These are phyloP conservation scores for Trichophyton verrucosum DNA, from an alignment of 2,329 filamentous ascomycete species.

Conservation along the genomic window DNA sequence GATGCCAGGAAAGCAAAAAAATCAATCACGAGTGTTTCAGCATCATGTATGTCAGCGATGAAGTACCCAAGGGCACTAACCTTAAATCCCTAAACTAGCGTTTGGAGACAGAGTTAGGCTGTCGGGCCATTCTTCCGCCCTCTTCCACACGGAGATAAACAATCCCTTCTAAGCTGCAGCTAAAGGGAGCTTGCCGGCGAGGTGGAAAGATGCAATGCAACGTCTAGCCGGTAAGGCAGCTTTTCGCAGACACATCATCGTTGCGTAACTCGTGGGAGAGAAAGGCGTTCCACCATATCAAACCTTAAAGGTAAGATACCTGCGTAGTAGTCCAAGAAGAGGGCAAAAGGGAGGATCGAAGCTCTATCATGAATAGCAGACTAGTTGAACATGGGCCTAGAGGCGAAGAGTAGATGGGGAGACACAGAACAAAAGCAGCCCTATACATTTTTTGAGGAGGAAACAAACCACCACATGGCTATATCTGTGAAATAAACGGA, in stretches of 20 bases:
- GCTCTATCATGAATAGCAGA: not conserved
- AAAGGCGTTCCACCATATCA: not conserved
- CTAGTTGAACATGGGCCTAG: not conserved
- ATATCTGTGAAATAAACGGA: not conserved
- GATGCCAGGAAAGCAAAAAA: too few relatives aligned
- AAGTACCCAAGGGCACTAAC: not conserved
- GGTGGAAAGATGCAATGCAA: too few relatives aligned
- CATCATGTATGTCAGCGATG: too few relatives aligned
- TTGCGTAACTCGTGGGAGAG: too few relatives aligned
- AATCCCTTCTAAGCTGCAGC: too few relatives aligned
- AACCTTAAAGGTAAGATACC: not conserved
- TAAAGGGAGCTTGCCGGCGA: too few relatives aligned
- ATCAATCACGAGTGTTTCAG: too few relatives aligned
- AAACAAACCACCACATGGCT: constrained; percentile 1
- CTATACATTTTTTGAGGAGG: not conserved
- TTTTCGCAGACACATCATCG: too few relatives aligned
- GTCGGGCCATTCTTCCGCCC: too few relatives aligned
- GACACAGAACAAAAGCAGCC: not conserved
- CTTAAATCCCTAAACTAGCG: not conserved
- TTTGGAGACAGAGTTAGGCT: not conserved
- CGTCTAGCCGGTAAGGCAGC: too few relatives aligned
- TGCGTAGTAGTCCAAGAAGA: not conserved
- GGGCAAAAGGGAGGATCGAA: not conserved
- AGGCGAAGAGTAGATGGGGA: not conserved
- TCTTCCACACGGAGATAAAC: too few relatives aligned